Percentiles rank a stretch among this genome's conserved stretches.
These are phyloP conservation scores for Chlorella vulgaris DNA, from an alignment of 139 green algal genomes.

Conservation along the genomic window DNA sequence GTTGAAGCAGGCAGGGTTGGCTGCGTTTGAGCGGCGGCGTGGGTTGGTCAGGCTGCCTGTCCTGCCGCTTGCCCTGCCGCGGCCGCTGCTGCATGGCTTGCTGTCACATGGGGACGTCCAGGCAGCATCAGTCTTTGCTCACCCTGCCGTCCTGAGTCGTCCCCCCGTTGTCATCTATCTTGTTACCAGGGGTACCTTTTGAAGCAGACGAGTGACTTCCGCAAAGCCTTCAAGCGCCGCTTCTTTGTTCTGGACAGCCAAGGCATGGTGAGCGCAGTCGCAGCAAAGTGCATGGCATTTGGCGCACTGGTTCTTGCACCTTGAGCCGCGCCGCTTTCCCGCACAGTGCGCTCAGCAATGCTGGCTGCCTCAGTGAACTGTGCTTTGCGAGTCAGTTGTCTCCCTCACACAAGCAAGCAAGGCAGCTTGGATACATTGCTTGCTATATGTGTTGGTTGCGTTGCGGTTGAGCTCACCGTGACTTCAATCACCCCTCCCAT, in stretches of 20 bases:
- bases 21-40: background rate
- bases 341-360: too few relatives aligned
- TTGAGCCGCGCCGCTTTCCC: too few relatives aligned
- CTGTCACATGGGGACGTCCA: too few relatives aligned
- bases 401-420: too few relatives aligned
- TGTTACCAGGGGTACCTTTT: slow-evolving; percentile 75
- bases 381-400: too few relatives aligned
- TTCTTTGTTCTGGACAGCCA: slow-evolving; percentile 91
- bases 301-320: background rate
- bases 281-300: slow-evolving; percentile 61
- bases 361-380: too few relatives aligned
- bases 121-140: background rate
- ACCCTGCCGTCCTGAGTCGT: too few relatives aligned
- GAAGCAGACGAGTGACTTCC: slow-evolving; percentile 68
- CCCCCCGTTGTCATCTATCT: background rate
- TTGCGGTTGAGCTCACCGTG: too few relatives aligned
- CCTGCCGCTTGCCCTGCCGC: background rate
- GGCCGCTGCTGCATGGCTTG: background rate
- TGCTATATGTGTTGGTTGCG: too few relatives aligned
- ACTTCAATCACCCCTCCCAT: background rate
- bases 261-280: slow-evolving; percentile 74
- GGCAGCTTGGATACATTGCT: too few relatives aligned
- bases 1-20: slow-evolving; percentile 59
- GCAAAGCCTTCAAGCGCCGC: slow-evolving; percentile 79
- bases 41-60: background rate